Conservation (phyloP, 495 filamentous ascomycete species). For the Xylaria venustula region DNA sequence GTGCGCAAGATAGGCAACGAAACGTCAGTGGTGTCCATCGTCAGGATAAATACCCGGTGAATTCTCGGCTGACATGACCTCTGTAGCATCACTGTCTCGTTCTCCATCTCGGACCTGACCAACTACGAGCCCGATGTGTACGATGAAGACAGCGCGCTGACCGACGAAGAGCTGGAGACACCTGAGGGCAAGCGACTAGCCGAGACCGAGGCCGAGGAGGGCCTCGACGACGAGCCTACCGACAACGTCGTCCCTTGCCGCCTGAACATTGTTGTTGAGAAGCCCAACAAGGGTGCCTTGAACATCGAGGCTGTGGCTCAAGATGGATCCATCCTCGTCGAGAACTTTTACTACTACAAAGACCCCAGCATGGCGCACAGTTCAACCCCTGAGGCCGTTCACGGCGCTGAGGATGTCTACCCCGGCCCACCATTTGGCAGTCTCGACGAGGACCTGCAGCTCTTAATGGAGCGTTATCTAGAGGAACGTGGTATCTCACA, state of each 20-base stretch:
- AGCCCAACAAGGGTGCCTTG: conserved; percentile 73
- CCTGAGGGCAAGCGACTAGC: conserved; percentile 41
- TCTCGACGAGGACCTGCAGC: conserved; percentile 93
- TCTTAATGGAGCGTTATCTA: conserved; percentile 87
- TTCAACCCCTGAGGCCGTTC: conserved; percentile 43
- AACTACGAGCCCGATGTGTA: conserved; percentile 53
- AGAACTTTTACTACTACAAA: conserved; percentile 85
- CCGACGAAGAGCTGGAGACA: conserved; percentile 61
- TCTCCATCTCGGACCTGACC: conserved; percentile 90
- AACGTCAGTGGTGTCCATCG: conserved; percentile 56
- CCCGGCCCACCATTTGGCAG: conserved; percentile 89
- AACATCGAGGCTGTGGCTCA: conserved; percentile 84
- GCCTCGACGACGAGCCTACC: conserved; percentile 40
- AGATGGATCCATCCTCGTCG: conserved; percentile 83
- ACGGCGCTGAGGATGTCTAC: conserved; percentile 69
- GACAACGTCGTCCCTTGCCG: conserved; percentile 72
- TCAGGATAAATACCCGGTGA: neutral
- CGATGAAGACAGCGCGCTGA: conserved; percentile 54
- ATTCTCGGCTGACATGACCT: conserved; percentile 13
- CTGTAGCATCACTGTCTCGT: conserved; percentile 81
- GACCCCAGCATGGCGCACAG: conserved; percentile 66
- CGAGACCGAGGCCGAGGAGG: conserved; percentile 48
- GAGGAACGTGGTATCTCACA: conserved; percentile 92
- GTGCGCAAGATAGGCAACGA: conserved; percentile 83
- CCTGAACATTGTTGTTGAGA: conserved; percentile 85